Evolutionary conservation across 2,329 filamentous ascomycete genomes (phyloP).

Genomic region (Bipolaris oryzae): DNA sequence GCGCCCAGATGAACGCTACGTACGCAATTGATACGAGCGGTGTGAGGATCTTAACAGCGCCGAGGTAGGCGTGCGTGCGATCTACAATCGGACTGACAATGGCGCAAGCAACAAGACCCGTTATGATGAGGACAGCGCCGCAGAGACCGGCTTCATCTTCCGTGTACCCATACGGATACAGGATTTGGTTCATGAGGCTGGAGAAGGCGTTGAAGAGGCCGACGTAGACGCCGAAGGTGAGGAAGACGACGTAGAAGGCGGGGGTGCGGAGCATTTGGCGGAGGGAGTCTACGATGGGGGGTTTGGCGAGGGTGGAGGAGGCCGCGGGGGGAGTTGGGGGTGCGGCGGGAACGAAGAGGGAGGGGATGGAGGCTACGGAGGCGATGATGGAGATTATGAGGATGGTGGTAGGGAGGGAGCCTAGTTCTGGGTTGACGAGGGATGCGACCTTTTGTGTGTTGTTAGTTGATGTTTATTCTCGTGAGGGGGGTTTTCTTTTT

Average conservation of each 20-base stretch:
- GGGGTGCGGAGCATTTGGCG: slow-evolving; percentile 57
- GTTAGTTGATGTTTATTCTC: too few relatives aligned
- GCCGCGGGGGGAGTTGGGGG: slow-evolving; percentile 80
- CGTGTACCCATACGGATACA: slow-evolving; percentile 81
- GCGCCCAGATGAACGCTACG: slow-evolving; percentile 82
- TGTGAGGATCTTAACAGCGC: slow-evolving; percentile 73
- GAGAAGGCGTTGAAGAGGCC: slow-evolving; percentile 94
- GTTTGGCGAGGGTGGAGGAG: slow-evolving; percentile 62
- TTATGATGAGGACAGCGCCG: slow-evolving; percentile 86
- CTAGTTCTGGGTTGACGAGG: slow-evolving; percentile 79
- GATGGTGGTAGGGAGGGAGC: slow-evolving; percentile 79
- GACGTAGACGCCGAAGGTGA: slow-evolving; percentile 85
- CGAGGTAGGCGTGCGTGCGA: slow-evolving; percentile 78
- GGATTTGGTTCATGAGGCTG: slow-evolving; percentile 86
- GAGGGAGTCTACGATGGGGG: slow-evolving; percentile 62
- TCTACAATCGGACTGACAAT: slow-evolving; percentile 83
- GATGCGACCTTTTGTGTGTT: slow-evolving; percentile 66
- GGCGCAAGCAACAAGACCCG: slow-evolving; percentile 79
- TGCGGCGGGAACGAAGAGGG: slow-evolving; percentile 76
- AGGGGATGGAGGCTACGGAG: slow-evolving; percentile 71
- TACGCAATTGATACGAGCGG: slow-evolving; percentile 77
- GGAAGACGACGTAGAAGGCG: slow-evolving; percentile 79
- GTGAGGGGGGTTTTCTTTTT: too few relatives aligned
- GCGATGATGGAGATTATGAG: slow-evolving; percentile 85
- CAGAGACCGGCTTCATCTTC: slow-evolving; percentile 88